Conservation (phyloP, 2,329 filamentous ascomycete species). For the Apiospora rasikravindrae region DNA sequence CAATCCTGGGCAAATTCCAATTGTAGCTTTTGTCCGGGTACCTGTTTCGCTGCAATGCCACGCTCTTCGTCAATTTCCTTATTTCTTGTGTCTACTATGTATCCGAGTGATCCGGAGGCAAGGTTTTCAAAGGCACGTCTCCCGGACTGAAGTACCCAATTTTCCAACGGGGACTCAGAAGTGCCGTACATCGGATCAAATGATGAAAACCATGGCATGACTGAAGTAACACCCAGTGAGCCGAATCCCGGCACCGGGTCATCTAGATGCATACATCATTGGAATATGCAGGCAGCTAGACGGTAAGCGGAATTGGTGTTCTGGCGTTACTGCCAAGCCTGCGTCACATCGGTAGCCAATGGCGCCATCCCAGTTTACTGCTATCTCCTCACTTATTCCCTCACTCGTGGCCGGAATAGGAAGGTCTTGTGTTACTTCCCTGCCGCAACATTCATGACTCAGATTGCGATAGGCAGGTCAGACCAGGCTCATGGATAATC, state of each 20-base stretch:
- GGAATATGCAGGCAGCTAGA: neutral
- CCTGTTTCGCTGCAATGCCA: no score
- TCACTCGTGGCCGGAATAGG: neutral
- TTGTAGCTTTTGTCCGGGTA: no score
- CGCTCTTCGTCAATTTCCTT: no score
- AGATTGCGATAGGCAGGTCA: constrained; percentile 11
- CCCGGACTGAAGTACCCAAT: neutral
- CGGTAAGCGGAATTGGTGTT: neutral
- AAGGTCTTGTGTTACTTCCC: neutral
- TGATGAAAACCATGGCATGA: neutral
- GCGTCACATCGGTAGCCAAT: neutral
- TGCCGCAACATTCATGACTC: neutral
- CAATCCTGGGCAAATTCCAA: no score
- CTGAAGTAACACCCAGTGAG: neutral
- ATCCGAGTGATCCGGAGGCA: no score
- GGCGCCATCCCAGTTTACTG: constrained; percentile 1
- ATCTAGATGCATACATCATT: neutral
- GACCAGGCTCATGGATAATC: neutral
- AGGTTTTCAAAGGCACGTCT: no score
- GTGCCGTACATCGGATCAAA: neutral
- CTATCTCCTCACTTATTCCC: neutral
- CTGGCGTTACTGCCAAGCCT: neutral
- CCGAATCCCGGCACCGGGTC: neutral
- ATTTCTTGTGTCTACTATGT: no score
- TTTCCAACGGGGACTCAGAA: neutral